A percentile compares a stretch with the other conserved stretches of the same genome.
phyloP scores from a whole-genome alignment of 2,329 filamentous ascomycete genomes.

The Grosmannia penicillata region DNA sequence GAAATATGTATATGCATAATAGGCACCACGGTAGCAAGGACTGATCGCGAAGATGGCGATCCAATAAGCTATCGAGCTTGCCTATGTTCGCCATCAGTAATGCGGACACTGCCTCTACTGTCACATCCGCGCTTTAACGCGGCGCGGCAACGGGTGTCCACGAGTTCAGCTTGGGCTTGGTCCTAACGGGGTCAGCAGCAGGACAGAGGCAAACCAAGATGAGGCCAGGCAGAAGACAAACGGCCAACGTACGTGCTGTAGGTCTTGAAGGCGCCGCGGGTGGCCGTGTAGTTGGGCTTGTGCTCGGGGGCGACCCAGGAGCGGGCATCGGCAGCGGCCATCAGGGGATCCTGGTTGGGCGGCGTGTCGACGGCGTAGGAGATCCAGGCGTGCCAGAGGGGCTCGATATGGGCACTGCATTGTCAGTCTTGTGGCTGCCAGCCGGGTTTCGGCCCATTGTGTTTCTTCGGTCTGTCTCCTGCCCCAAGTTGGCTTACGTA shows the following conservation, averaged over 20 bases:
- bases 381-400: conserved; percentile 97
- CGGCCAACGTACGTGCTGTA: conserved; percentile 92
- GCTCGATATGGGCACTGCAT: conserved; percentile 71
- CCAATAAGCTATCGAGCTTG: no score
- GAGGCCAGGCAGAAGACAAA: no score
- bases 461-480: no score
- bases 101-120: background rate
- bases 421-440: background rate
- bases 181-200: conserved; percentile 9
- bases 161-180: conserved; percentile 20
- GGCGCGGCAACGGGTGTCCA: conserved; percentile 20
- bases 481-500: no score
- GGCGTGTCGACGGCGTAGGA: conserved; percentile 84
- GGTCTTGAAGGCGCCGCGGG: conserved; percentile 70
- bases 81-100: no score
- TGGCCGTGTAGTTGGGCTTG: conserved; percentile 60
- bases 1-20: background rate
- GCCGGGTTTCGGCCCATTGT: no score
- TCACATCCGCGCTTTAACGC: conserved; percentile 8
- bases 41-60: no score
- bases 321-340: conserved; percentile 36
- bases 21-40: no score
- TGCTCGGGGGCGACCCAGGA: conserved; percentile 63
- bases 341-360: conserved; percentile 60
- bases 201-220: background rate